These are phyloP conservation scores for Globisporangium abappressorium DNA, from an alignment of 352 stramenopile species.

Conservation along the genomic window DNA sequence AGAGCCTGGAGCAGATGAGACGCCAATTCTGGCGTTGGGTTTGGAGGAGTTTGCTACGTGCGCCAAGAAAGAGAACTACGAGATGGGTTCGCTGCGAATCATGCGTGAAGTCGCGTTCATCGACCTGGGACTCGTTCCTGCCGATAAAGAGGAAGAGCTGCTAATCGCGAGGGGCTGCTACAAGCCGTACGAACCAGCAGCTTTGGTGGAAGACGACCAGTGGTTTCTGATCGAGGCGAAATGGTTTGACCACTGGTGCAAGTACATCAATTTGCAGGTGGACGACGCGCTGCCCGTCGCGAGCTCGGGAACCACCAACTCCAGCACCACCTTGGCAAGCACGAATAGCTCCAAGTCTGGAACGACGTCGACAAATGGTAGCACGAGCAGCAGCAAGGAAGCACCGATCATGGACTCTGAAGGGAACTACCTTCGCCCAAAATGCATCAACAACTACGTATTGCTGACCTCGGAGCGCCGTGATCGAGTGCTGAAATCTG, in stretches of 20 bases:
- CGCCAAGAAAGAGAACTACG: constrained; percentile 64
- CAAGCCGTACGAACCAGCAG: constrained; percentile 61
- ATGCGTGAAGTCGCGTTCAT: constrained; percentile 86
- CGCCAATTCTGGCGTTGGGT: constrained; percentile 40
- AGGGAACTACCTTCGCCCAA: constrained; percentile 75
- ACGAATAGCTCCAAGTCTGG: constrained; percentile 12
- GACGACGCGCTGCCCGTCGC: constrained; percentile 35
- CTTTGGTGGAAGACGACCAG: constrained; percentile 75
- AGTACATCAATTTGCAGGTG: constrained; percentile 55
- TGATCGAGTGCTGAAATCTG: constrained; percentile 63
- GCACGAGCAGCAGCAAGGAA: constrained; percentile 38
- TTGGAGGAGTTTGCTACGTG: constrained; percentile 72
- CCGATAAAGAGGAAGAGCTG: constrained; percentile 77
- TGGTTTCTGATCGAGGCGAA: constrained; percentile 85
- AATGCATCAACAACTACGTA: constrained; percentile 82
- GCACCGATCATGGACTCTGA: constrained; percentile 74
- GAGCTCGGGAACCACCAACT: constrained; percentile 23
- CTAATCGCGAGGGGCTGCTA: constrained; percentile 72
- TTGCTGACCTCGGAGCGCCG: constrained; percentile 68
- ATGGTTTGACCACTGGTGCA: constrained; percentile 85
- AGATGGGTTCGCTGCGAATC: constrained; percentile 74
- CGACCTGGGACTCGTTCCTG: constrained; percentile 69
- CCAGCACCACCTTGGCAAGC: constrained; percentile 14
- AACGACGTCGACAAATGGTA: constrained; percentile 30
- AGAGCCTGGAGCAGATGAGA: constrained; percentile 27